These are phyloP conservation scores for Thelonectria blattea DNA, from an alignment of 2,329 filamentous ascomycete genomes.

Conservation along the genomic window DNA sequence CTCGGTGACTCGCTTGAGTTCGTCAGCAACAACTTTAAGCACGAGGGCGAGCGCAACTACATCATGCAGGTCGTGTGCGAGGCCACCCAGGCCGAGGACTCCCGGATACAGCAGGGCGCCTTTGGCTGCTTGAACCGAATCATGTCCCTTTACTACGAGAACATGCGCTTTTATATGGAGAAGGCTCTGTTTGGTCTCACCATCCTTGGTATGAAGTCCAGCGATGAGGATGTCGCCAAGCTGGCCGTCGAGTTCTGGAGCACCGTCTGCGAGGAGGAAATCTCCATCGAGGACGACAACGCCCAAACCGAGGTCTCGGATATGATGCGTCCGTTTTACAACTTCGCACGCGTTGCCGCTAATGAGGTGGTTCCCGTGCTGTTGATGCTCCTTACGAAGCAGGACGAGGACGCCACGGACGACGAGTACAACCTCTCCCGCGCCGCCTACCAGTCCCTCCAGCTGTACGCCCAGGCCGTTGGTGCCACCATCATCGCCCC, in stretches of 20 bases:
- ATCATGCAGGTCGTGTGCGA: constrained; percentile 99
- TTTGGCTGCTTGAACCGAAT: constrained; percentile 98
- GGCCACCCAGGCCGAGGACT: constrained; percentile 92
- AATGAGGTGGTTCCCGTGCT: constrained; percentile 94
- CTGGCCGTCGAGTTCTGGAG: constrained; percentile 99
- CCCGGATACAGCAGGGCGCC: constrained; percentile 90
- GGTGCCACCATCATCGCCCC: constrained; percentile 82
- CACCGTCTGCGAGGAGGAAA: constrained; percentile 99
- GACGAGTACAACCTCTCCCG: constrained; percentile 98
- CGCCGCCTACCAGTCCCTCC: constrained; percentile 94
- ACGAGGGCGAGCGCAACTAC: constrained; percentile 98
- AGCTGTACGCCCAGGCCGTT: constrained; percentile 93
- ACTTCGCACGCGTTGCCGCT: constrained; percentile 92
- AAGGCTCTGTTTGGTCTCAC: constrained; percentile 98
- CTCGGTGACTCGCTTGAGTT: constrained; percentile 97
- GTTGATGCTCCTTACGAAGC: constrained; percentile 86
- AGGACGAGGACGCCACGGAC: constrained; percentile 95
- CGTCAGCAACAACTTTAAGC: constrained; percentile 97
- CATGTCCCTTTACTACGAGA: constrained; percentile 98
- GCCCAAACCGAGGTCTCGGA: constrained; percentile 74
- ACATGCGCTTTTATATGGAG: constrained; percentile 99
- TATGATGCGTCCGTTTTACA: constrained; percentile 90
- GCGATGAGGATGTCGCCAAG: constrained; percentile 97
- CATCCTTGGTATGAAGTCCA: constrained; percentile 97
- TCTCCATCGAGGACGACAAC: constrained; percentile 97